A percentile compares a stretch with the other conserved stretches of the same genome.
Conservation (phyloP, 352 stramenopile species). For the Phytophthora tentaculata region DNA sequence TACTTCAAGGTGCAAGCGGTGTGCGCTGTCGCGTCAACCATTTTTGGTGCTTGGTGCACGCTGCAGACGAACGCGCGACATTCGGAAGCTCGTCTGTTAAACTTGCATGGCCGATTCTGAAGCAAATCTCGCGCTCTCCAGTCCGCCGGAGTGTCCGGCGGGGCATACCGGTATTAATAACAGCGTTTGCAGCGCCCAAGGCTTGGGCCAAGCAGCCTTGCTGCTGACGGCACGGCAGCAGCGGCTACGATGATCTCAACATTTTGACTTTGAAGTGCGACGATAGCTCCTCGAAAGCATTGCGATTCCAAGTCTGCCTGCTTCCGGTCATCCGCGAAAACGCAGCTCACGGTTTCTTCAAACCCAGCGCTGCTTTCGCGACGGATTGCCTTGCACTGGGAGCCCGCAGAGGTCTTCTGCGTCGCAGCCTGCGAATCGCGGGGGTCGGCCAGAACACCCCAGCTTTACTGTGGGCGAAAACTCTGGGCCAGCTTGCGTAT, state of each 20-base stretch:
- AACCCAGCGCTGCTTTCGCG: constrained; percentile 11
- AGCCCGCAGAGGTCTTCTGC: constrained; percentile 2
- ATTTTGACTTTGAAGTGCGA: constrained; percentile 18
- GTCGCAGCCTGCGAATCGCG: background rate
- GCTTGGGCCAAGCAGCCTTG: constrained; percentile 2
- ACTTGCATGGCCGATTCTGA: constrained; percentile 18
- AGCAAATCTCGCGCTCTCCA: constrained; percentile 25
- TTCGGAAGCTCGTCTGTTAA: constrained; percentile 10
- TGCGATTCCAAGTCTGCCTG: constrained; percentile 33
- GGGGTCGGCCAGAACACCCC: constrained; percentile 1
- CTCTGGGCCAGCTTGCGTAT: constrained; percentile 28
- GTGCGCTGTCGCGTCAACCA: constrained; percentile 21
- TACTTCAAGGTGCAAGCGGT: constrained; percentile 33
- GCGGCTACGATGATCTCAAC: background rate
- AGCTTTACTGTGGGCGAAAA: constrained; percentile 11
- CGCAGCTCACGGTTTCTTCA: constrained; percentile 29
- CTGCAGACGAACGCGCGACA: constrained; percentile 34
- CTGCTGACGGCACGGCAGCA: background rate
- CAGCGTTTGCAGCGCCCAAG: constrained; percentile 7
- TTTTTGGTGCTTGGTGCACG: constrained; percentile 23
- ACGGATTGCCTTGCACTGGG: constrained; percentile 12
- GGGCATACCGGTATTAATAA: background rate
- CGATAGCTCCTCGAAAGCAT: constrained; percentile 19
- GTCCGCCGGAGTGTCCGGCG: constrained; percentile 3
- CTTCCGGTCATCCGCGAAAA: constrained; percentile 38